Evolutionary conservation across 768 basidiomycete genomes (phyloP).

Genomic region (Termitomyces sp.): DNA sequence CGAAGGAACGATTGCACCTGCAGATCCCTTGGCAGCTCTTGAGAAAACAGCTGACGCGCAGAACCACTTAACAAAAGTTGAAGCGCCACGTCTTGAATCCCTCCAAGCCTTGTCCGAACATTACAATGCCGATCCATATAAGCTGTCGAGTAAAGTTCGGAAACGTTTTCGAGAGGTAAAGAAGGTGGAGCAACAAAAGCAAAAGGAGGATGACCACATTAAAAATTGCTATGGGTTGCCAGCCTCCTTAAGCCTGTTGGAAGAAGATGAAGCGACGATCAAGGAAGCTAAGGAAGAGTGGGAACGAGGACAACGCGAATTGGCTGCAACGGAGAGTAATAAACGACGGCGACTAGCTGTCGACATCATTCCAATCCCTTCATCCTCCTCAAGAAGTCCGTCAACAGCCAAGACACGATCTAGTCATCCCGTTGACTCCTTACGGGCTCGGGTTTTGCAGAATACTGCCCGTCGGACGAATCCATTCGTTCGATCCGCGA

Average conservation of each 20-base stretch:
- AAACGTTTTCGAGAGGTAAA: conserved; percentile 87
- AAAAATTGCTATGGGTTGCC: conserved; percentile 79
- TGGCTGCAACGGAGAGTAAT: conserved; percentile 38
- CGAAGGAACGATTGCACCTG: conserved; percentile 56
- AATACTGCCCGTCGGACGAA: conserved; percentile 50
- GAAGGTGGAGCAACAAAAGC: conserved; percentile 69
- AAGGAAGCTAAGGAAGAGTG: conserved; percentile 66
- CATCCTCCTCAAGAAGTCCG: conserved; percentile 23
- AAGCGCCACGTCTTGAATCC: conserved; percentile 77
- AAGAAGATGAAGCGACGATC: conserved; percentile 59
- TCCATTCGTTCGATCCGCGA: conserved; percentile 15
- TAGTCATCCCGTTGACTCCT: conserved; percentile 32
- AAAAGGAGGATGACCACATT: conserved; percentile 66
- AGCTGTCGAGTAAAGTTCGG: conserved; percentile 70
- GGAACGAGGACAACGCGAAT: conserved; percentile 49
- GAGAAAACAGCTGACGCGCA: conserved; percentile 88
- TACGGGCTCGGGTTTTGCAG: conserved; percentile 56
- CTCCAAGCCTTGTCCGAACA: conserved; percentile 76
- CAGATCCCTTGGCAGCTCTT: conserved; percentile 83
- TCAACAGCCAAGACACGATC: conserved; percentile 16
- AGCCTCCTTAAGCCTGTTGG: conserved; percentile 60
- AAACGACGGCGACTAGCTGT: conserved; percentile 48
- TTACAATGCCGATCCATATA: conserved; percentile 84
- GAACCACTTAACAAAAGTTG: conserved; percentile 67
- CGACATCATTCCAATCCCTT: conserved; percentile 26